These are phyloP conservation scores for Hericium alpestre DNA, from an alignment of 768 basidiomycete species.

Conservation along the genomic window DNA sequence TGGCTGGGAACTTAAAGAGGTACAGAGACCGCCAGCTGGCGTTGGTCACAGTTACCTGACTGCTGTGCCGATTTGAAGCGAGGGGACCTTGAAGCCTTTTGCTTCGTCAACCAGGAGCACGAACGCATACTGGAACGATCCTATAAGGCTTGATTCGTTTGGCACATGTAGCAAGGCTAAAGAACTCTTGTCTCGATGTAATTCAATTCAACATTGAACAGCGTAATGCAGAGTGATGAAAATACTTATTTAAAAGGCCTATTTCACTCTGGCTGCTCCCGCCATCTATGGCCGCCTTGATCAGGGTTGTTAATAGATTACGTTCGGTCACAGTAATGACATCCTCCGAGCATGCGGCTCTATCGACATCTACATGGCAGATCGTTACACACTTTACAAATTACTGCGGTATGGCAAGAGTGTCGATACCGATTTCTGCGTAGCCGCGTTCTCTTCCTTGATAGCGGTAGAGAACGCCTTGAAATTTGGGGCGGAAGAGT, in stretches of 20 bases:
- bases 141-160: too few relatives aligned
- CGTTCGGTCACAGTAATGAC: neutral
- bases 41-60: neutral
- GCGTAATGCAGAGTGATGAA: too few relatives aligned
- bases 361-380: neutral
- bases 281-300: too few relatives aligned
- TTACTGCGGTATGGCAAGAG: conserved; percentile 16
- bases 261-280: too few relatives aligned
- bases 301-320: neutral
- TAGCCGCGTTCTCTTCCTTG: conserved; percentile 68
- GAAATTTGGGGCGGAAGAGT: conserved; percentile 55
- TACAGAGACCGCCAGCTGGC: neutral
- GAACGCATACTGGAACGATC: too few relatives aligned
- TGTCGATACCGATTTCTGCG: conserved; percentile 27
- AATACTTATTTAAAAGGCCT: too few relatives aligned
- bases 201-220: too few relatives aligned
- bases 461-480: conserved; percentile 60
- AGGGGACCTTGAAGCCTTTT: too few relatives aligned
- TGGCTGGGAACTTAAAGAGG: conserved; percentile 24
- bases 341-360: neutral
- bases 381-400: neutral
- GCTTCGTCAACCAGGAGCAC: too few relatives aligned
- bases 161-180: too few relatives aligned
- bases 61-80: neutral
- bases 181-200: too few relatives aligned